Evolutionary conservation across 768 basidiomycete genomes (phyloP), one percentile per base, ranked within the genome.

Genomic region (Boletus rufocinnamomeus): DNA sequence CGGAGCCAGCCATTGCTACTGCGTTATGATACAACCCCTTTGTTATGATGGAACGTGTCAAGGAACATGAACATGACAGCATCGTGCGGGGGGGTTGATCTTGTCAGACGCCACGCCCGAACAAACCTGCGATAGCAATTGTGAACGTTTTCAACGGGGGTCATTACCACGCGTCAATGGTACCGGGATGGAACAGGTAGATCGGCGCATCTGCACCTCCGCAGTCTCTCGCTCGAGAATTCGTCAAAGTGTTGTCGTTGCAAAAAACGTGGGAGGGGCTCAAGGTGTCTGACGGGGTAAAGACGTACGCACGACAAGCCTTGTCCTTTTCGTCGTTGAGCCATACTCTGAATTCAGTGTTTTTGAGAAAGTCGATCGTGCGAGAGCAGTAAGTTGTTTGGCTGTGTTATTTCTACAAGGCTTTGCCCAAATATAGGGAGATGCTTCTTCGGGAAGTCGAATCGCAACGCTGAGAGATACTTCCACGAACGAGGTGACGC

Each of bases 41-140:
- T n/a, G n/a, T n/a, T n/a, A n/a, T n/a, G n/a, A n/a, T n/a, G n/a
- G n/a, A n/a, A 32, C 16, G 17, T 4, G 34, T 61, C 28, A 27
- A 46, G 13, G 8, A 46, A 27, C 7, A 27, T 35, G 25, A 38
- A 17, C 6, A 19, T 3, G 17, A 30, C 6, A 30, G 1, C n/a
- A 1, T 1, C 2, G 2, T 6, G 8, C 6, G 13, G 14, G 13
- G 34, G 34, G 34, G 34, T 9, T 6, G 13, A 34, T 14, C 10
- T 34, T 34, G 34, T 34, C 10, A 11, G 13, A 55, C 72, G 56
- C 21, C 93, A 95, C 30, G 84, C 85, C 82, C 91, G 91, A 41
- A 94, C 86, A 67, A 98, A 97, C 75, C 95, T 96, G 66, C 88
- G 86, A 70, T 97, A 97, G 70, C 95, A 94, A 67, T 91, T 92